phyloP scores from a whole-genome alignment of 331 rosid genomes.

The Arachis monticola region DNA sequence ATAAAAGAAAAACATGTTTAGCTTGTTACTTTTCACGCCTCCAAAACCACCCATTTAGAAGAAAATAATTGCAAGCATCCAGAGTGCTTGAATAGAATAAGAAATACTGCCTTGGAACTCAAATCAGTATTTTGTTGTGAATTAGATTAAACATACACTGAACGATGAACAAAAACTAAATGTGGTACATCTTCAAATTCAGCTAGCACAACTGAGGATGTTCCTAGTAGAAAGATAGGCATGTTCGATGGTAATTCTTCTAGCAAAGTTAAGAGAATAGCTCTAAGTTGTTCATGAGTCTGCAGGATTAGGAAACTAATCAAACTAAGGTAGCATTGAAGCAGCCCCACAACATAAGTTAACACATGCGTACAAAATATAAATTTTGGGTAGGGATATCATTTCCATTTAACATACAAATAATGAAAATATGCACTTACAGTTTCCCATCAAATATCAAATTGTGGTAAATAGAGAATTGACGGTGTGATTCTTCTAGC shows the following conservation, averaged over 20 bases:
- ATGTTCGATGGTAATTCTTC: slow-evolving; percentile 33
- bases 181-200: slow-evolving; percentile 75
- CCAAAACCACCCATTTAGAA: slow-evolving; percentile 26
- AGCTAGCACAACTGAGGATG: slow-evolving; percentile 63
- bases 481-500: slow-evolving; percentile 97
- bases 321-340: too few species aligned
- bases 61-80: slow-evolving; percentile 4
- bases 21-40: slow-evolving; percentile 7
- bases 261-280: too few species aligned
- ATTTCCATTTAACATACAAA: slow-evolving; percentile 30
- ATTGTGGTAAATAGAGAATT: slow-evolving; percentile 88
- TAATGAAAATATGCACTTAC: slow-evolving; percentile 59
- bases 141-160: slow-evolving; percentile 12
- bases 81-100: slow-evolving; percentile 20
- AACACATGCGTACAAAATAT: not conserved
- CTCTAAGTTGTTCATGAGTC: too few species aligned
- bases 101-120: slow-evolving; percentile 22
- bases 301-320: too few species aligned
- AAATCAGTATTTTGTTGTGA: slow-evolving; percentile 6
- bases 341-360: not conserved
- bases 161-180: slow-evolving; percentile 59
- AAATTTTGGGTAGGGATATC: slow-evolving; percentile 30
- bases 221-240: slow-evolving; percentile 81
- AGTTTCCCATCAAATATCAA: slow-evolving; percentile 96
- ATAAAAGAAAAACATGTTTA: slow-evolving; percentile 14